phyloP scores from a whole-genome alignment of 1,284 basidiomycete species.

The Phaffia rhodozyma region DNA sequence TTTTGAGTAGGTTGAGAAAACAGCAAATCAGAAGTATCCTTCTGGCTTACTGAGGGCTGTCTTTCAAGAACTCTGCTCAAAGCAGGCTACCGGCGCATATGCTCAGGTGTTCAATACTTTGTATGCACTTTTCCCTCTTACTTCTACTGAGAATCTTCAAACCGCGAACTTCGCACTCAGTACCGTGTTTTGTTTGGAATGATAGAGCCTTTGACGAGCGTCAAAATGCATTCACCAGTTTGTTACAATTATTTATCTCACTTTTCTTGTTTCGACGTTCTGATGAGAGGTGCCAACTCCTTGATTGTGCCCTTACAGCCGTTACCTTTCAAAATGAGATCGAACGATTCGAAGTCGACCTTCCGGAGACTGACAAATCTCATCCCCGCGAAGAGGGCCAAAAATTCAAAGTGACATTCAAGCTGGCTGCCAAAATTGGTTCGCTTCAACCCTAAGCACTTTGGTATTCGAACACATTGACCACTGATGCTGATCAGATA shows the following conservation, averaged over 20 bases:
- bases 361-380: neutral
- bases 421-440: neutral
- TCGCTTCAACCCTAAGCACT: neutral
- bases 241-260: neutral
- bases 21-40: slow-evolving; percentile 5
- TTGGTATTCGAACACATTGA: neutral
- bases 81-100: neutral
- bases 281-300: too few relatives aligned
- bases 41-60: neutral
- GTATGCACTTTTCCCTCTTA: neutral
- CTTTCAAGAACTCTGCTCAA: neutral
- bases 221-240: slow-evolving; percentile 3
- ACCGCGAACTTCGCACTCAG: neutral
- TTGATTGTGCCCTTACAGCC: neutral
- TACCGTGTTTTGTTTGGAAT: neutral
- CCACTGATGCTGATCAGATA: neutral
- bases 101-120: neutral
- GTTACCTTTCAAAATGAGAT: neutral
- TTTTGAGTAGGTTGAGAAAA: neutral
- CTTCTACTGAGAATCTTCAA: neutral
- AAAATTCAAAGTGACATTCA: neutral
- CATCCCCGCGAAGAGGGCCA: neutral
- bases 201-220: neutral
- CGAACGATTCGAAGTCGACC: neutral
- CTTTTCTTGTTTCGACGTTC: neutral